Conservation (phyloP, 768 basidiomycete genomes). For the Cantharellus anzutake region DNA sequence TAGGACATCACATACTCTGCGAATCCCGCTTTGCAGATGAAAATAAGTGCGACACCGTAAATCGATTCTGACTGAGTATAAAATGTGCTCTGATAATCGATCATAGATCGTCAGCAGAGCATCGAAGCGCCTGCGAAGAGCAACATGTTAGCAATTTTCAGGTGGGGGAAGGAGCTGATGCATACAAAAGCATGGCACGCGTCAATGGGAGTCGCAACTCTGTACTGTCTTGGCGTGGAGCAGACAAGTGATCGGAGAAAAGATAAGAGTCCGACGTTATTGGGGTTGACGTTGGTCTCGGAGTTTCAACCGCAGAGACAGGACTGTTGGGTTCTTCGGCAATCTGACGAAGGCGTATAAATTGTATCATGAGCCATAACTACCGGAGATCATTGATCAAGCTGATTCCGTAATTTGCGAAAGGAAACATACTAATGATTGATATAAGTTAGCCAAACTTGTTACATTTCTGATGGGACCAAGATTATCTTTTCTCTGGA, state of each 20-base stretch:
- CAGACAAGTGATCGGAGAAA: slow-evolving; percentile 17
- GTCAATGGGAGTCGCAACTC: slow-evolving; percentile 55
- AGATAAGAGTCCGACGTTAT: neutral
- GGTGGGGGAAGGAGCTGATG: neutral
- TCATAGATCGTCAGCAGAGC: slow-evolving; percentile 80
- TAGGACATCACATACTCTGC: slow-evolving; percentile 31
- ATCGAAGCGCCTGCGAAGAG: slow-evolving; percentile 56
- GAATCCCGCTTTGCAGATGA: slow-evolving; percentile 62
- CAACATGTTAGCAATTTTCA: neutral
- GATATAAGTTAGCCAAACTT: neutral
- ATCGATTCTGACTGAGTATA: slow-evolving; percentile 77
- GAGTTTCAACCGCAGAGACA: slow-evolving; percentile 18
- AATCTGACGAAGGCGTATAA: slow-evolving; percentile 20
- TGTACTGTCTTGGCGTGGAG: too few species aligned
- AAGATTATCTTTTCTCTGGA: slow-evolving; percentile 19
- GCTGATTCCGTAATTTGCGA: neutral
- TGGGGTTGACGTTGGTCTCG: neutral
- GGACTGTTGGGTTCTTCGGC: slow-evolving; percentile 25
- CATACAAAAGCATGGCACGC: slow-evolving; percentile 75
- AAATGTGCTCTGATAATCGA: slow-evolving; percentile 68
- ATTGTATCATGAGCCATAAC: slow-evolving; percentile 71
- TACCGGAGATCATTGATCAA: neutral
- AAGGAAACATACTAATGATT: neutral
- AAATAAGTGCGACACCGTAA: slow-evolving; percentile 68
- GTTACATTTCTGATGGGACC: neutral